phyloP scores from a whole-genome alignment of 2,329 filamentous ascomycete genomes.

The Botrytis tulipae region DNA sequence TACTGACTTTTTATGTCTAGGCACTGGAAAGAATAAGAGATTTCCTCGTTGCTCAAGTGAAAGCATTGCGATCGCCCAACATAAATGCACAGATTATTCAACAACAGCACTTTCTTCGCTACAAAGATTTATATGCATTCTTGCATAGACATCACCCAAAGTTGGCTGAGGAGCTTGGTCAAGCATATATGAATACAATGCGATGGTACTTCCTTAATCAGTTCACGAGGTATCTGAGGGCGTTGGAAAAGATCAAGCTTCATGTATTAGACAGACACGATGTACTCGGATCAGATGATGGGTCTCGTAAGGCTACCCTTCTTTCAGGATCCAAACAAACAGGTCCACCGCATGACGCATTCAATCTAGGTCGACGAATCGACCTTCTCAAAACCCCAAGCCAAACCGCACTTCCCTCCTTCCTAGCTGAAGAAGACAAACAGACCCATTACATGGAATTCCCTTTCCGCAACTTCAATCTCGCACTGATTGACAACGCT shows the following conservation, averaged over 20 bases:
- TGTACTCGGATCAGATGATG: slow-evolving; percentile 75
- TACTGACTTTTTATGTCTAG: slow-evolving; percentile 41
- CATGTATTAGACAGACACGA: slow-evolving; percentile 82
- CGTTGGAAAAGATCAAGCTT: slow-evolving; percentile 80
- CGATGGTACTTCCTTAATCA: slow-evolving; percentile 95
- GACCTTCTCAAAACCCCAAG: slow-evolving; percentile 75
- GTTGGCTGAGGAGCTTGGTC: slow-evolving; percentile 85
- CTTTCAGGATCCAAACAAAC: slow-evolving; percentile 53
- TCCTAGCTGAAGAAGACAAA: slow-evolving; percentile 88
- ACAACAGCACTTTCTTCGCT: slow-evolving; percentile 83
- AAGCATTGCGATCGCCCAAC: slow-evolving; percentile 86
- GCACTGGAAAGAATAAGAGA: slow-evolving; percentile 93
- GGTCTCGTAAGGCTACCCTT: slow-evolving; percentile 60
- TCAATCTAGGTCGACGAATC: slow-evolving; percentile 81
- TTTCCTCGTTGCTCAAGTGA: slow-evolving; percentile 91
- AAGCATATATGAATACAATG: slow-evolving; percentile 98
- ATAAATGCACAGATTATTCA: slow-evolving; percentile 98
- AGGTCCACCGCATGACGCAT: slow-evolving; percentile 74
- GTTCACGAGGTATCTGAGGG: slow-evolving; percentile 82
- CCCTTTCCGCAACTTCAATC: slow-evolving; percentile 91
- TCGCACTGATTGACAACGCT: slow-evolving; percentile 89
- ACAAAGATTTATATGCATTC: slow-evolving; percentile 85
- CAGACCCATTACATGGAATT: slow-evolving; percentile 82
- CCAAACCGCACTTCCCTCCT: slow-evolving; percentile 77
- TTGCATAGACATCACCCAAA: slow-evolving; percentile 76